Percentiles rank a stretch among this genome's conserved stretches.
Conservation (phyloP, 2,329 filamentous ascomycete species). For the Ascosphaera acerosa region DNA sequence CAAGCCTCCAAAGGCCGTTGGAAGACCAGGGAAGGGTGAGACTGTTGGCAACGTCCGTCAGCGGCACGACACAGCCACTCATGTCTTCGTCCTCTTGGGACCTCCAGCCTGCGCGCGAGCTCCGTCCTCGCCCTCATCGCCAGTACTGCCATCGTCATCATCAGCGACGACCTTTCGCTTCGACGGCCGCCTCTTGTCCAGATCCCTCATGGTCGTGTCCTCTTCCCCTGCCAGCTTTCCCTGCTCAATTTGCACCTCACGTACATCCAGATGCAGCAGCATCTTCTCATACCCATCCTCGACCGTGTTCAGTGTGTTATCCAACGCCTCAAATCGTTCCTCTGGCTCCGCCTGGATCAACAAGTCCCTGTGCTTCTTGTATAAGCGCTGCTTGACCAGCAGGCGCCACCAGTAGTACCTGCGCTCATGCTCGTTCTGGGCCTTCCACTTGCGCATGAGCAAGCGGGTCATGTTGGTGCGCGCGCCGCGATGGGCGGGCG, state of each 20-base stretch:
- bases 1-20: too few species aligned
- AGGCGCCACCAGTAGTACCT: slow-evolving; percentile 41
- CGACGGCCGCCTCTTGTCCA: slow-evolving; percentile 5
- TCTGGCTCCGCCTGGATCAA: slow-evolving; percentile 31
- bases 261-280: slow-evolving; percentile 18
- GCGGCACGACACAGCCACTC: too few species aligned
- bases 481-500: slow-evolving; percentile 20
- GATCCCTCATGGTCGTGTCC: slow-evolving; percentile 8
- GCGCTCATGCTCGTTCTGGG: slow-evolving; percentile 29
- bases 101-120: slow-evolving; percentile 7
- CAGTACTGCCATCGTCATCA: slow-evolving; percentile 11
- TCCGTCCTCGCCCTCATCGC: slow-evolving; percentile 6
- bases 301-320: slow-evolving; percentile 30
- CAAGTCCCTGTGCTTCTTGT: slow-evolving; percentile 32
- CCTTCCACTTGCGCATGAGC: slow-evolving; percentile 19
- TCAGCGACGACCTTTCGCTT: slow-evolving; percentile 13
- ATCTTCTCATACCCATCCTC: slow-evolving; percentile 33
- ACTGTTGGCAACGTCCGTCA: too few species aligned
- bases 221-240: slow-evolving; percentile 5
- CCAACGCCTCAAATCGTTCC: slow-evolving; percentile 33
- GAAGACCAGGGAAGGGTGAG: too few species aligned
- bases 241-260: slow-evolving; percentile 9
- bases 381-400: slow-evolving; percentile 36
- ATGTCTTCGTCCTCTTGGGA: not conserved
- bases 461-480: slow-evolving; percentile 27